A percentile compares a stretch with the other conserved stretches of the same genome.
phyloP scores from a whole-genome alignment of 495 filamentous ascomycete species.

The Neurospora sp. region DNA sequence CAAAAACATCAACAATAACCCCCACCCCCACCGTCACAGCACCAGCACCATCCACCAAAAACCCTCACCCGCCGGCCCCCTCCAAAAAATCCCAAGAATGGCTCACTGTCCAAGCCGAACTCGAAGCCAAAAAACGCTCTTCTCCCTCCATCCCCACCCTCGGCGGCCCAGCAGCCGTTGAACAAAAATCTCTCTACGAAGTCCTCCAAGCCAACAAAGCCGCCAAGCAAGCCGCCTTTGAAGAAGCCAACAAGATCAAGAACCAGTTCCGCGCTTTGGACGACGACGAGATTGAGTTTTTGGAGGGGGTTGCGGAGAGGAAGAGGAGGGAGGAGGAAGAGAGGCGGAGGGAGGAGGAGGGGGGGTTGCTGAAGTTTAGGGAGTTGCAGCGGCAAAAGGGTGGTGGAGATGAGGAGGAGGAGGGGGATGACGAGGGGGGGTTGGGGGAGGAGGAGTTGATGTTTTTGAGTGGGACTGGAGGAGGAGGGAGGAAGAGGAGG shows the following conservation, averaged over 20 bases:
- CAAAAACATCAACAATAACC: not conserved
- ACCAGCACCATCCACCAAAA: not conserved
- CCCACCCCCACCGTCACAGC: not conserved
- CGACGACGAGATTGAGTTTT: constrained; percentile 87
- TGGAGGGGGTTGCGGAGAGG: constrained; percentile 66
- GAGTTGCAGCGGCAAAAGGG: constrained; percentile 41
- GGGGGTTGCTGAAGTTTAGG: constrained; percentile 62
- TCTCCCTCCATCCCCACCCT: not conserved
- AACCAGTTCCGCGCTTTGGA: constrained; percentile 94
- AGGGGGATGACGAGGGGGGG: constrained; percentile 5
- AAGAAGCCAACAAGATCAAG: constrained; percentile 74
- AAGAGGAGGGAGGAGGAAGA: constrained; percentile 61
- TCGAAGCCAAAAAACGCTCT: constrained; percentile 42
- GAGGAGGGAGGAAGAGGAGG: constrained; percentile 3
- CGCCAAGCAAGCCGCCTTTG: constrained; percentile 93
- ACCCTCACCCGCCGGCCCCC: not conserved
- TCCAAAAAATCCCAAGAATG: constrained; percentile 37
- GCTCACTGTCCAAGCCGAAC: constrained; percentile 63
- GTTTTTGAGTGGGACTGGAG: not conserved
- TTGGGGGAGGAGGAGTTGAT: constrained; percentile 2
- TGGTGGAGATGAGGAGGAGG: constrained; percentile 11
- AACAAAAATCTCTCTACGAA: constrained; percentile 70
- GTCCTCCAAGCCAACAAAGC: constrained; percentile 91
- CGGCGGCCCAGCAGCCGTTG: not conserved
- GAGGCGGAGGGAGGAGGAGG: constrained; percentile 62